Evolutionary conservation across 2,329 filamentous ascomycete species (phyloP).

Genomic region (Aspergillus pseudoterreus): DNA sequence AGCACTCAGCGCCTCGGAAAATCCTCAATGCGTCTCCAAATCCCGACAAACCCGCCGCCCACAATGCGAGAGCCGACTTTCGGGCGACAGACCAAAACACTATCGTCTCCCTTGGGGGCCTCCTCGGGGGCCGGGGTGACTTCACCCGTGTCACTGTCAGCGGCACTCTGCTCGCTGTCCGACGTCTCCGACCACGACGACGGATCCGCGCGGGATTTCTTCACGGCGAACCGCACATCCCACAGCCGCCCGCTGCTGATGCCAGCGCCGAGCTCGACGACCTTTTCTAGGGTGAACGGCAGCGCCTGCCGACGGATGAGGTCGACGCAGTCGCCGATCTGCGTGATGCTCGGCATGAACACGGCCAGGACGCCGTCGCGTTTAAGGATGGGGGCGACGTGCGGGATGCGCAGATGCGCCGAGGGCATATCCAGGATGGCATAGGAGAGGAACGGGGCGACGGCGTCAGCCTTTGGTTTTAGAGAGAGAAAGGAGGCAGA

Average conservation of each 20-base stretch:
- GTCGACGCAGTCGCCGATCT: constrained; percentile 64
- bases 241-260: constrained; percentile 46
- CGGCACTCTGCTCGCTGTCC: constrained; percentile 4
- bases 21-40: constrained; percentile 45
- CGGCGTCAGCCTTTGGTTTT: constrained; percentile 10
- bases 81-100: constrained; percentile 51
- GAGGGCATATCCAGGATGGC: constrained; percentile 71
- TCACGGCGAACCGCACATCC: constrained; percentile 43
- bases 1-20: constrained; percentile 5
- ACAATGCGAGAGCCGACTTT: constrained; percentile 46
- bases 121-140: no score
- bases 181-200: constrained; percentile 24
- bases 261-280: constrained; percentile 44
- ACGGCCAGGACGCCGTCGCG: constrained; percentile 63
- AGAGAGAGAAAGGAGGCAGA: constrained; percentile 16
- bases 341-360: constrained; percentile 75
- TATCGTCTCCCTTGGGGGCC: constrained; percentile 23
- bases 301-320: constrained; percentile 52
- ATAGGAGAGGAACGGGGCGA: constrained; percentile 64
- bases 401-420: constrained; percentile 49
- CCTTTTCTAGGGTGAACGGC: constrained; percentile 48
- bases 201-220: constrained; percentile 34
- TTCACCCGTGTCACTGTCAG: no score
- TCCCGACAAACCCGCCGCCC: constrained; percentile 51
- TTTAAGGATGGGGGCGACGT: constrained; percentile 53